Evolutionary conservation across 208 protist genomes (phyloP).

Genomic region (Leishmania guyanensis): DNA sequence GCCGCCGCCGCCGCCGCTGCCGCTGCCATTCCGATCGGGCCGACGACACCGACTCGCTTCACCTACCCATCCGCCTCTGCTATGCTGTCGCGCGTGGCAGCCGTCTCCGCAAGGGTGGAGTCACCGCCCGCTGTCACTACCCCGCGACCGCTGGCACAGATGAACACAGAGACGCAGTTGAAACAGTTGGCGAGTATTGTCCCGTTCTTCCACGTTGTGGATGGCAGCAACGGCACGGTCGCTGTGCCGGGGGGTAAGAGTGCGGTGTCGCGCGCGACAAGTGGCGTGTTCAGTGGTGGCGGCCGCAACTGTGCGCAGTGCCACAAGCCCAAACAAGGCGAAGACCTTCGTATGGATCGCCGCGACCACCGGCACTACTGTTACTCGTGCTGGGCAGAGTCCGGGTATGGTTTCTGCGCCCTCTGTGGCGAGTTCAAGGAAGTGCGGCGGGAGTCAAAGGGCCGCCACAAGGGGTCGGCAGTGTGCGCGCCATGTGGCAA

Average conservation of each 20-base stretch:
- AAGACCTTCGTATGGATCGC: slow-evolving; percentile 70
- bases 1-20: not conserved
- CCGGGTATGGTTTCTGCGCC: slow-evolving; percentile 66
- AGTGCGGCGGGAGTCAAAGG: slow-evolving; percentile 45
- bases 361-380: slow-evolving; percentile 67
- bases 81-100: slow-evolving; percentile 11
- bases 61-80: slow-evolving; percentile 27
- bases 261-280: slow-evolving; percentile 5
- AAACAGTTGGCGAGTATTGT: slow-evolving; percentile 70
- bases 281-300: slow-evolving; percentile 1
- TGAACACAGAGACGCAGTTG: slow-evolving; percentile 35
- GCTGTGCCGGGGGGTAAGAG: not conserved
- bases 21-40: not conserved
- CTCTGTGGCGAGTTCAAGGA: slow-evolving; percentile 71
- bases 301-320: slow-evolving; percentile 57
- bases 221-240: slow-evolving; percentile 10
- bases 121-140: not conserved
- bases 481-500: slow-evolving; percentile 31
- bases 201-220: slow-evolving; percentile 65
- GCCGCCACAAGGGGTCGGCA: slow-evolving; percentile 48
- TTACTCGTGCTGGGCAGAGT: slow-evolving; percentile 75
- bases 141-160: not conserved
- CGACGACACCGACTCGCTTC: slow-evolving; percentile 5
- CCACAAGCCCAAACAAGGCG: slow-evolving; percentile 41
- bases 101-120: not conserved